Conservation (phyloP, 805 yeast species). For the Babjeviella inositovora region DNA sequence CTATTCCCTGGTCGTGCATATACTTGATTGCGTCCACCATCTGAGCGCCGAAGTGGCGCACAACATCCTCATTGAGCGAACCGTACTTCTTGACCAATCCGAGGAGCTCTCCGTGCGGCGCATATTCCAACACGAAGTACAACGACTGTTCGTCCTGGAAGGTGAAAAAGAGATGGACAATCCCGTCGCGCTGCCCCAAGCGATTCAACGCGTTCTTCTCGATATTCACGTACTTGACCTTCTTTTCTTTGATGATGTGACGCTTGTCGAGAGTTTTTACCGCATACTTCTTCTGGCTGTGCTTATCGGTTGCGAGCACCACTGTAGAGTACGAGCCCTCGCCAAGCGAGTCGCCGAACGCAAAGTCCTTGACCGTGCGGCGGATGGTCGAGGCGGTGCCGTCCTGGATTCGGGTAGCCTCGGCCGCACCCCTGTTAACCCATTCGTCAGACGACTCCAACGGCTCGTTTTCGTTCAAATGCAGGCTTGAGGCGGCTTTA, state of each 20-base stretch:
- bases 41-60: constrained; percentile 57
- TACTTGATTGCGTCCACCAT: constrained; percentile 55
- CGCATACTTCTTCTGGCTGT: constrained; percentile 46
- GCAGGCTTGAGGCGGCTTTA: no score
- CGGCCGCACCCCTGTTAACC: no score
- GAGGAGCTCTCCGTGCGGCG: constrained; percentile 64
- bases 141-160: constrained; percentile 65
- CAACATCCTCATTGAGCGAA: constrained; percentile 55
- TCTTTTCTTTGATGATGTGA: constrained; percentile 67
- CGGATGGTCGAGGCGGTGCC: no score
- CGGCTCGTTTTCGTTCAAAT: no score
- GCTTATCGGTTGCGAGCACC: constrained; percentile 24
- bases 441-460: no score
- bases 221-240: constrained; percentile 71
- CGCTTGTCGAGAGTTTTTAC: constrained; percentile 63
- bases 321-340: constrained; percentile 30
- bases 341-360: constrained; percentile 21
- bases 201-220: constrained; percentile 70
- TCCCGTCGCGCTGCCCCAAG: constrained; percentile 41
- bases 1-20: constrained; percentile 62
- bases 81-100: constrained; percentile 52
- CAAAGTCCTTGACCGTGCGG: constrained; percentile 20
- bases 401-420: no score
- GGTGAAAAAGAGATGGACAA: constrained; percentile 57
- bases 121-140: constrained; percentile 66